phyloP scores from a whole-genome alignment of 2,329 filamentous ascomycete species.

The Fulvia fulva region DNA sequence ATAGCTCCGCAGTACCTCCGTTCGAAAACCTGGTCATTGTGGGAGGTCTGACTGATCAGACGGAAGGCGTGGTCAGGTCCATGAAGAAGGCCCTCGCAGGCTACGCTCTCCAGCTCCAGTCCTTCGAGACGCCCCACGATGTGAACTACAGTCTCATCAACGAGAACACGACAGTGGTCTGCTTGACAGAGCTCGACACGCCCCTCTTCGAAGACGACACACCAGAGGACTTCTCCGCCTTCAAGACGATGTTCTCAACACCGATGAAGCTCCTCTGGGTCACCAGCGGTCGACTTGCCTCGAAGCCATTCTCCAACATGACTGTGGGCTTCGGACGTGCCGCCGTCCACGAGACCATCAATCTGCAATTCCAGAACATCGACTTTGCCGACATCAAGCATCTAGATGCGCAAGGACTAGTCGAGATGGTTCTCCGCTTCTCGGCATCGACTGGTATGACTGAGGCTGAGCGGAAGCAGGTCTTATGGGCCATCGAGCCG shows the following conservation, averaged over 20 bases:
- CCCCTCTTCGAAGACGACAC: slow-evolving; percentile 9
- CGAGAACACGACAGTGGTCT: neutral
- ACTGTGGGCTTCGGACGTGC: slow-evolving; percentile 23
- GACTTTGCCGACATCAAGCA: slow-evolving; percentile 13
- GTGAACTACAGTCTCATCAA: neutral
- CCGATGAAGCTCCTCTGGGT: slow-evolving; percentile 4
- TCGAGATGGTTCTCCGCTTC: neutral
- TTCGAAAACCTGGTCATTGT: neutral
- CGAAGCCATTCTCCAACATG: slow-evolving; percentile 11
- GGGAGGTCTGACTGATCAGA: too few relatives aligned
- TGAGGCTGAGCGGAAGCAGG: neutral
- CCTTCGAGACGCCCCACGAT: neutral
- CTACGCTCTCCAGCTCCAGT: neutral
- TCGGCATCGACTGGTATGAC: neutral
- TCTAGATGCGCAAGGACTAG: neutral
- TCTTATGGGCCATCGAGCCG: slow-evolving; percentile 2
- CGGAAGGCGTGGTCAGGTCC: neutral
- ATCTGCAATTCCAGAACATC: slow-evolving; percentile 24
- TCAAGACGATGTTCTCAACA: slow-evolving; percentile 1
- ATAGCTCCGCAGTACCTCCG: neutral
- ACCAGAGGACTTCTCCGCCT: neutral
- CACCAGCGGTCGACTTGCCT: neutral
- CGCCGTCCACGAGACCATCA: slow-evolving; percentile 19
- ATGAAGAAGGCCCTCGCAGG: neutral
- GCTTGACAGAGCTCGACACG: slow-evolving; percentile 5